Percentiles rank a stretch among this genome's conserved stretches.
Conservation (phyloP, 352 stramenopile species). For the Globisporangium cylindrosporum region DNA sequence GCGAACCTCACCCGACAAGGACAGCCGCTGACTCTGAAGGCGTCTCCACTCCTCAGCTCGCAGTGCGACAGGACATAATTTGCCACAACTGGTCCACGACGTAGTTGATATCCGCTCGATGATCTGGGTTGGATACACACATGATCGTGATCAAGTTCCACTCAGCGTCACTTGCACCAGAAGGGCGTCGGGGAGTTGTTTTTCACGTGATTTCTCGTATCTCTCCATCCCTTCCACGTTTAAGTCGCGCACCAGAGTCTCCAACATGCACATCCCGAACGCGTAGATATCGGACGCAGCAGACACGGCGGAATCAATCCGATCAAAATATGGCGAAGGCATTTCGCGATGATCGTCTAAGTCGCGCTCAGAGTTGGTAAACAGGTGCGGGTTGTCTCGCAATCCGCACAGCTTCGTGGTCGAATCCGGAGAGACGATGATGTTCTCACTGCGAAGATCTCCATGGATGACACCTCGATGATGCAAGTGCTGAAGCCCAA, state of each 20-base stretch:
- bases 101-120: background rate
- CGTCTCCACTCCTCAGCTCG: background rate
- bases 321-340: background rate
- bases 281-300: background rate
- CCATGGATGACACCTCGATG: background rate
- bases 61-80: background rate
- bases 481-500: constrained; percentile 12
- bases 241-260: background rate
- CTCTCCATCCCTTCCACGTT: background rate
- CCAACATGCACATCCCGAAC: background rate
- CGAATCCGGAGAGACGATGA: background rate
- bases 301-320: background rate
- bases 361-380: background rate
- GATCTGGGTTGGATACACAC: background rate
- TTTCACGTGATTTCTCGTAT: background rate
- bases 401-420: background rate
- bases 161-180: background rate
- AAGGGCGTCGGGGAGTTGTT: background rate
- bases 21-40: background rate
- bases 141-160: background rate
- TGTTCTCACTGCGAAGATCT: background rate
- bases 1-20: too few species aligned
- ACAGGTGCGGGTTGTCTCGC: background rate
- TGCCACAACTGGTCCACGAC: background rate
- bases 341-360: background rate